phyloP scores from a whole-genome alignment of 2,329 filamentous ascomycete genomes.

The Metarhizium brunneum region DNA sequence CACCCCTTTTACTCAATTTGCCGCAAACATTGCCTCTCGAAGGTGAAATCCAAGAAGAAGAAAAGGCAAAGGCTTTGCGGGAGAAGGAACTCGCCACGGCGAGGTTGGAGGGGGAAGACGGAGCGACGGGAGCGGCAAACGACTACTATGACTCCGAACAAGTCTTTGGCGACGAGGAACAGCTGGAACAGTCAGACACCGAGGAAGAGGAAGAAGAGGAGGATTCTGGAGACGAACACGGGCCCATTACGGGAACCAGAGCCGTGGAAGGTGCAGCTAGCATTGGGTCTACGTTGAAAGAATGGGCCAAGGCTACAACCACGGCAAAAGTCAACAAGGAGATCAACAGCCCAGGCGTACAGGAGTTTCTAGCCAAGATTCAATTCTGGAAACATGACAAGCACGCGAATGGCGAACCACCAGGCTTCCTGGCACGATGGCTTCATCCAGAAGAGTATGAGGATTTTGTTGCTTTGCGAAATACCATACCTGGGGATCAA shows the following conservation, averaged over 20 bases:
- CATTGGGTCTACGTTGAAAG: constrained; percentile 20
- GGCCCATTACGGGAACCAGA: constrained; percentile 16
- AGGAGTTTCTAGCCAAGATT: constrained; percentile 16
- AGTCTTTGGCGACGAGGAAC: constrained; percentile 24
- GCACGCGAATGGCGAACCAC: constrained; percentile 16
- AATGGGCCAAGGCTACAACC: constrained; percentile 27
- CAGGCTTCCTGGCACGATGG: constrained; percentile 56
- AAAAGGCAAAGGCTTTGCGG: constrained; percentile 37
- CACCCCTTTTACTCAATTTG: constrained; percentile 68
- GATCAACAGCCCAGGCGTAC: constrained; percentile 17
- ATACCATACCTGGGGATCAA: constrained; percentile 52
- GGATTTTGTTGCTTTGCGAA: constrained; percentile 62
- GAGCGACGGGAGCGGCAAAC: constrained; percentile 18
- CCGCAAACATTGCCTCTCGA: constrained; percentile 60
- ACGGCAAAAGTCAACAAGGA: constrained; percentile 22
- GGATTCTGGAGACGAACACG: constrained; percentile 16
- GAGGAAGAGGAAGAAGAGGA: constrained; percentile 19
- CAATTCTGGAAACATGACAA: constrained; percentile 16
- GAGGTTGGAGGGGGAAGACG: constrained; percentile 11
- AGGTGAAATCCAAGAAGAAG: constrained; percentile 34
- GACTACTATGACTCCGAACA: constrained; percentile 26
- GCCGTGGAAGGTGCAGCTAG: constrained; percentile 29
- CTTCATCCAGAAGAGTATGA: constrained; percentile 69
- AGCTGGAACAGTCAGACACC: constrained; percentile 11
- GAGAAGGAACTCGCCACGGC: constrained; percentile 14